phyloP scores from a whole-genome alignment of 2,329 filamentous ascomycete species.

The Nannizzia gypsea region DNA sequence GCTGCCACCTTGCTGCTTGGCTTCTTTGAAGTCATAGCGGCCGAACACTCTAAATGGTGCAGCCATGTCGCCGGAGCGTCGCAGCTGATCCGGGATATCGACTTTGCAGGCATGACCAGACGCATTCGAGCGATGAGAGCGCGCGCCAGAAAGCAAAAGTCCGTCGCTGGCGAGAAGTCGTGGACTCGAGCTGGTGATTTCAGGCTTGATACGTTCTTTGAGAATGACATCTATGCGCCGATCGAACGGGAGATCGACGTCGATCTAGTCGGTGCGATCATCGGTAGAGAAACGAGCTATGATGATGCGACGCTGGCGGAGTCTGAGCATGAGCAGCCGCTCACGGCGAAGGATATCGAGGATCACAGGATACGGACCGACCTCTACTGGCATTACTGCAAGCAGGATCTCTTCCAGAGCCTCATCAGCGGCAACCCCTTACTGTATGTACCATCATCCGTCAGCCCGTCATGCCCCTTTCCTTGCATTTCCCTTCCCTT shows the following conservation, averaged over 20 bases:
- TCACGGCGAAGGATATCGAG: constrained; percentile 53
- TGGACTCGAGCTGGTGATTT: constrained; percentile 15
- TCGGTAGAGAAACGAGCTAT: constrained; percentile 47
- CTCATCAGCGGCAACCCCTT: constrained; percentile 73
- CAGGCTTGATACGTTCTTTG: constrained; percentile 27
- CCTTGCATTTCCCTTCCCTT: too few species aligned
- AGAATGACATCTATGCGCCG: constrained; percentile 33
- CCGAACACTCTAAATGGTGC: constrained; percentile 92
- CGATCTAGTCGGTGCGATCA: constrained; percentile 45
- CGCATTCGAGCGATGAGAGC: constrained; percentile 56
- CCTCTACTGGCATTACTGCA: constrained; percentile 90
- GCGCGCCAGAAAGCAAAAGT: constrained; percentile 28
- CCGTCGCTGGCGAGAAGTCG: constrained; percentile 16
- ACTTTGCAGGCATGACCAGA: constrained; percentile 60
- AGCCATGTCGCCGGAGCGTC: constrained; percentile 78
- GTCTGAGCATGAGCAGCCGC: constrained; percentile 23
- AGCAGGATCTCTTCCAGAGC: constrained; percentile 87
- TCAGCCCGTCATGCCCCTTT: too few species aligned
- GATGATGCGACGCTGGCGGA: constrained; percentile 39
- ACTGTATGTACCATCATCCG: constrained; percentile 65
- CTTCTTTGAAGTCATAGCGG: constrained; percentile 90
- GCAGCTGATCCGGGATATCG: constrained; percentile 70
- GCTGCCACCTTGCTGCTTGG: constrained; percentile 75
- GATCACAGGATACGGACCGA: constrained; percentile 73
- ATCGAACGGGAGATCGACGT: constrained; percentile 43